Percentiles rank a stretch among this genome's conserved stretches.
Evolutionary conservation across 2,329 filamentous ascomycete genomes (phyloP).

Genomic region (Paraconiothyrium brasiliense): DNA sequence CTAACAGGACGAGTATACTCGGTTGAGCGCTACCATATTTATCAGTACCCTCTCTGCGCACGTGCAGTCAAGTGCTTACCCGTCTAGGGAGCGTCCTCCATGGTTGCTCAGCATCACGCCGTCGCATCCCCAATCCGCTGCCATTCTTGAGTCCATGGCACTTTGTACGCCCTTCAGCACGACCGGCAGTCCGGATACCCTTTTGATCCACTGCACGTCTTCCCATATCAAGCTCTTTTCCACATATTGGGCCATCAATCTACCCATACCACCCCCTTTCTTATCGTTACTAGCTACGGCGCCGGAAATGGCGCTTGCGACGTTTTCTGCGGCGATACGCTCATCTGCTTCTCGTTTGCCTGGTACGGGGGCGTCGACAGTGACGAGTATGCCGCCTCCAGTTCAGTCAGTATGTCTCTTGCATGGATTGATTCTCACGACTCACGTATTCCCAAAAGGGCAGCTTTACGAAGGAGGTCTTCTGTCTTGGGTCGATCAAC

Average conservation of each 20-base stretch:
- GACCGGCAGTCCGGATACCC: constrained; percentile 40
- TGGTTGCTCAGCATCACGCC: constrained; percentile 61
- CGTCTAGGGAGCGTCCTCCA: constrained; percentile 60
- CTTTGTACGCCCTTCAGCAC: constrained; percentile 52
- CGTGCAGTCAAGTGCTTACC: constrained; percentile 16
- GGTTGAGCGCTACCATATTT: constrained; percentile 53
- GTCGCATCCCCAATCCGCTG: constrained; percentile 53
- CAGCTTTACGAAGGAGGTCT: constrained; percentile 16
- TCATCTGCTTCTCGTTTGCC: constrained; percentile 39
- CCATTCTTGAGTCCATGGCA: constrained; percentile 50
- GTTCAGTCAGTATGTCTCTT: constrained; percentile 21
- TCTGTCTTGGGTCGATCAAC: constrained; percentile 24
- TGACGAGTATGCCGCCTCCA: constrained; percentile 31
- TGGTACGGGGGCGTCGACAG: constrained; percentile 35
- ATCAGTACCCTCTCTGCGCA: not conserved
- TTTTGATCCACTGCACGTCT: constrained; percentile 52
- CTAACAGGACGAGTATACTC: constrained; percentile 67
- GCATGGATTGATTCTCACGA: not conserved
- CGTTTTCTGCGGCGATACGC: constrained; percentile 40
- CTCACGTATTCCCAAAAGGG: not conserved
- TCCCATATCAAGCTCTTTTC: constrained; percentile 60
- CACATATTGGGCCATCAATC: constrained; percentile 49
- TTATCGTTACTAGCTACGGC: constrained; percentile 60
- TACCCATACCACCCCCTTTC: constrained; percentile 52
- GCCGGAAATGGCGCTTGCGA: constrained; percentile 59